A percentile compares a stretch with the other conserved stretches of the same genome.
phyloP scores from a whole-genome alignment of 78 protist genomes.

The slime mould (Dictyostelium discoideum) region DNA sequence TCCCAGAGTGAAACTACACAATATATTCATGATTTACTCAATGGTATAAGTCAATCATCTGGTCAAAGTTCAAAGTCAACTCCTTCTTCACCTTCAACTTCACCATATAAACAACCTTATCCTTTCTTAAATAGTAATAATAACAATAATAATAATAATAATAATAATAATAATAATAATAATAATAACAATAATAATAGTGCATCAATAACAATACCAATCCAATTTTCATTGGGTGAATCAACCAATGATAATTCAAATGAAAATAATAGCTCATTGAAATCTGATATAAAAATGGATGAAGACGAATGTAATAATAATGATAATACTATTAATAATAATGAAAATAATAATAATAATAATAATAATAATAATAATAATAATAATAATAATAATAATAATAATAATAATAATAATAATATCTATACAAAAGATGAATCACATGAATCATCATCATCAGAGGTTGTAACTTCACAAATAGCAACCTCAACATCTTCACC shows the following conservation, averaged over 20 bases:
- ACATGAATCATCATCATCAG: background rate
- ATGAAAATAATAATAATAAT: no score
- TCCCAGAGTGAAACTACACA: conserved; percentile 34
- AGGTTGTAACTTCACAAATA: background rate
- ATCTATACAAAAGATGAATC: background rate
- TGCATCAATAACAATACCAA: background rate
- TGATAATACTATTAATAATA: background rate
- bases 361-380: background rate
- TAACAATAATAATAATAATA: background rate
- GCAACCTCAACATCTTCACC: background rate
- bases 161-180: no score
- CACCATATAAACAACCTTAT: background rate
- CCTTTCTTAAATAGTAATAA: background rate
- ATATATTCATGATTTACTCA: conserved; percentile 53
- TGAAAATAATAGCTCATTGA: background rate
- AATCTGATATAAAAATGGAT: background rate
- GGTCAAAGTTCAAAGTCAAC: background rate
- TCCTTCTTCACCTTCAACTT: background rate
- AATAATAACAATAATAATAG: background rate
- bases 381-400: no score
- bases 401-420: background rate
- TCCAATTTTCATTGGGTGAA: background rate
- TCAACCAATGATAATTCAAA: background rate
- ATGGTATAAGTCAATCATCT: conserved; percentile 31
- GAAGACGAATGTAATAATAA: background rate